These are phyloP conservation scores for Kuraishia molischiana DNA, from an alignment of 805 yeast genomes.

Conservation along the genomic window DNA sequence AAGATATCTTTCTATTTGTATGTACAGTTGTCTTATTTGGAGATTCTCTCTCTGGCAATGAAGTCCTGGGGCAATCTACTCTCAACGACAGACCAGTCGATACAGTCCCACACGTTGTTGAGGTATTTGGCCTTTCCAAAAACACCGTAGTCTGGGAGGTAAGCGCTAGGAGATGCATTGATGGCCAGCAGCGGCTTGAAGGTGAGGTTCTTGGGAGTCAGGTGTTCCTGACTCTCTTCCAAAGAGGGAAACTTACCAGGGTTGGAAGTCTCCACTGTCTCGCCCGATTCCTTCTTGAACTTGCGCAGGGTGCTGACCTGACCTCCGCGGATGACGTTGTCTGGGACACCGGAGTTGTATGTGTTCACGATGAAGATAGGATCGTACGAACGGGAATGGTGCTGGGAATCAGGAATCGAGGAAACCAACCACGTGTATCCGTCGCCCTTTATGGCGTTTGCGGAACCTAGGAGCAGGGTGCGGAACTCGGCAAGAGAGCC, in stretches of 20 bases:
- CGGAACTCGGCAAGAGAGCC: conserved; percentile 74
- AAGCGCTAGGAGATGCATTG: conserved; percentile 64
- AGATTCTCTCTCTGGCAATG: neutral
- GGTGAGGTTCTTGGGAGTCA: neutral
- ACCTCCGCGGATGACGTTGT: conserved; percentile 44
- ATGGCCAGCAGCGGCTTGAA: conserved; percentile 57
- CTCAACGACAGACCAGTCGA: conserved; percentile 76
- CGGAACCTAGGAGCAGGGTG: conserved; percentile 58
- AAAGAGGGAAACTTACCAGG: conserved; percentile 4
- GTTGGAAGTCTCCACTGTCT: conserved; percentile 2
- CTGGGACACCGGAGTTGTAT: conserved; percentile 86
- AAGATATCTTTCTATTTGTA: conserved; percentile 1
- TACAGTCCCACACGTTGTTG: conserved; percentile 62
- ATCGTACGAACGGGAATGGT: conserved; percentile 14
- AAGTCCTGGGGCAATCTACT: conserved; percentile 24
- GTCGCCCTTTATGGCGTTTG: conserved; percentile 70
- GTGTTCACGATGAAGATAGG: conserved; percentile 65
- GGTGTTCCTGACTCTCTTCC: conserved; percentile 6
- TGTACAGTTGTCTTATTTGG: neutral
- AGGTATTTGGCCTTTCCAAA: conserved; percentile 68
- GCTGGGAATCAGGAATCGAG: neutral
- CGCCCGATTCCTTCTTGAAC: conserved; percentile 4
- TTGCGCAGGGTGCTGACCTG: conserved; percentile 33
- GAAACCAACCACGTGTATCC: conserved; percentile 81
- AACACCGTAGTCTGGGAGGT: conserved; percentile 68